Percentiles rank a stretch among this genome's conserved stretches.
Conservation (phyloP, 2,329 filamentous ascomycete genomes). For the Allantophomopsis lycopodina region DNA sequence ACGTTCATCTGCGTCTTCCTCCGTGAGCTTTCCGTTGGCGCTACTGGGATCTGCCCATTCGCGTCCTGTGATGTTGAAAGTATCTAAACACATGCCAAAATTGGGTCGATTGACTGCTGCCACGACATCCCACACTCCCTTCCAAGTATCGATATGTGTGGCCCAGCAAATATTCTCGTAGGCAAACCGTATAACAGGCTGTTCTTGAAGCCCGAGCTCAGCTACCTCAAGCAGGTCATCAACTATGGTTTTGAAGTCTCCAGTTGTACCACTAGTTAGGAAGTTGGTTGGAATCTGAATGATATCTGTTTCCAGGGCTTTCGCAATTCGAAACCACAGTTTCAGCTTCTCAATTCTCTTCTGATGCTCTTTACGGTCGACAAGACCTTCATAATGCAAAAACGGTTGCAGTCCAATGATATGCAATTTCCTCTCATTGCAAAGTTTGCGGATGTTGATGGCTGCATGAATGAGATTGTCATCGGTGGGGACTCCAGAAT, state of each 20-base stretch:
- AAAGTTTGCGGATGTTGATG: conserved; percentile 38
- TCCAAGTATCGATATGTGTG: conserved; percentile 58
- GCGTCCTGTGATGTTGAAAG: conserved; percentile 61
- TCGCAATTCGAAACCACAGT: conserved; percentile 56
- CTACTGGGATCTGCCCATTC: conserved; percentile 57
- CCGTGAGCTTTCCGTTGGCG: conserved; percentile 9
- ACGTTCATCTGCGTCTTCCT: conserved; percentile 19
- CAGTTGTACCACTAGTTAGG: conserved; percentile 21
- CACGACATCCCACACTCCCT: conserved; percentile 56
- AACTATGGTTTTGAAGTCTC: conserved; percentile 40
- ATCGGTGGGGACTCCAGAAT: conserved; percentile 1
- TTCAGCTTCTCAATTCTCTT: conserved; percentile 46
- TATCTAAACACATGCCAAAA: conserved; percentile 67
- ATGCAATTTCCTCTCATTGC: conserved; percentile 37
- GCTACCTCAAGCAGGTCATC: conserved; percentile 50
- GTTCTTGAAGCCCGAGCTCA: conserved; percentile 46
- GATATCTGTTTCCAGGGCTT: conserved; percentile 51
- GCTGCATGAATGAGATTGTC: conserved; percentile 38
- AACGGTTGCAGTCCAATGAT: conserved; percentile 66
- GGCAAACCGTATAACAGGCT: conserved; percentile 47
- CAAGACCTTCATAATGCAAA: conserved; percentile 61
- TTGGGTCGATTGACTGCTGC: conserved; percentile 50
- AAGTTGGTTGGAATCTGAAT: conserved; percentile 66
- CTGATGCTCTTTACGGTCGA: conserved; percentile 44
- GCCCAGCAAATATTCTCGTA: conserved; percentile 67